Percentiles rank a stretch among this genome's conserved stretches.
phyloP scores from a whole-genome alignment of 164 flowering plant genomes.

The Buxus sempervirens region DNA sequence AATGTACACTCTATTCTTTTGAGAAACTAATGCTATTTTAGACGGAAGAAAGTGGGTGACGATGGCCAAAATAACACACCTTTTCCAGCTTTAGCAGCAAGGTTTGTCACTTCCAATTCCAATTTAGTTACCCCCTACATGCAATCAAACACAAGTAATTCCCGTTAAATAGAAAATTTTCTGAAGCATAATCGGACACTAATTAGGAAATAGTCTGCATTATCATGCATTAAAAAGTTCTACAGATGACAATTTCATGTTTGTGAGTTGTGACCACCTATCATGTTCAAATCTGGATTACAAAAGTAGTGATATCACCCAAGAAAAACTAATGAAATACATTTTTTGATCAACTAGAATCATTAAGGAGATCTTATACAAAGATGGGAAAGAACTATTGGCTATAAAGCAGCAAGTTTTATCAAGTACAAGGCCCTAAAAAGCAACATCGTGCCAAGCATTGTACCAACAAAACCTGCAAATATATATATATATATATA shows the following conservation, averaged over 20 bases:
- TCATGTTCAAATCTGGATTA: background rate
- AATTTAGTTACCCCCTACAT: constrained; percentile 70
- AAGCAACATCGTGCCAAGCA: too few species aligned
- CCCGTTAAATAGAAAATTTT: background rate
- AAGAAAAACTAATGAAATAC: background rate
- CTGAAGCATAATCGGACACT: background rate
- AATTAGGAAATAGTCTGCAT: background rate
- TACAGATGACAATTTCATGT: background rate
- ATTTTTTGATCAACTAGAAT: too few species aligned
- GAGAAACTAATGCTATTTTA: background rate
- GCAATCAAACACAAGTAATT: constrained; percentile 6
- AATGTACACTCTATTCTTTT: background rate
- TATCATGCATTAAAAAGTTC: background rate
- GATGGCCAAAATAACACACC: constrained; percentile 33
- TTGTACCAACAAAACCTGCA: too few species aligned
- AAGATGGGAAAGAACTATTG: too few species aligned
- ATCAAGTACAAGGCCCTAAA: too few species aligned
- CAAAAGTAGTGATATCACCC: background rate
- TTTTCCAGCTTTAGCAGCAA: constrained; percentile 96
- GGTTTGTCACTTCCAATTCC: constrained; percentile 95
- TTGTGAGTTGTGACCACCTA: background rate
- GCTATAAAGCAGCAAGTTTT: too few species aligned
- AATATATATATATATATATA: too few species aligned
- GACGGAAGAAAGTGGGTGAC: background rate
- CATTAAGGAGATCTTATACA: too few species aligned